A percentile compares a stretch with the other conserved stretches of the same genome.
phyloP scores from a whole-genome alignment of 305 asterid species.

The Ruellia speciosa region DNA sequence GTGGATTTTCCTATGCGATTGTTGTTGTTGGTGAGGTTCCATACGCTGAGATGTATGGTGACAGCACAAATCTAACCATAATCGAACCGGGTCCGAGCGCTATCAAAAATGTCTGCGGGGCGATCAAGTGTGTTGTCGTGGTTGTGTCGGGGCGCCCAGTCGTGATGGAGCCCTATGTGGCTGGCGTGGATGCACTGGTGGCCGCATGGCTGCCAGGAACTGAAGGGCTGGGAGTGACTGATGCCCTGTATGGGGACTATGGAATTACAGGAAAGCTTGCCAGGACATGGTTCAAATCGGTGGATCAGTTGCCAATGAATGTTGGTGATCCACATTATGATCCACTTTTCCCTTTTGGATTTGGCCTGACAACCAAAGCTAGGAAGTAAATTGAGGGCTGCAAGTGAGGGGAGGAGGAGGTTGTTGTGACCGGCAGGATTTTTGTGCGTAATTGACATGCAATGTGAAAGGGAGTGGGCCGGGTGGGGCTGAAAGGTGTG shows the following conservation, averaged over 20 bases:
- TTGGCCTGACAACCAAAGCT: constrained; percentile 41
- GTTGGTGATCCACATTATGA: constrained; percentile 63
- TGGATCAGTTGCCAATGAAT: constrained; percentile 66
- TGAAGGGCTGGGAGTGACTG: constrained; percentile 67
- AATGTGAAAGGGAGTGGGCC: too few relatives aligned
- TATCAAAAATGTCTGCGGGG: constrained; percentile 42
- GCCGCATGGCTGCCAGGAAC: constrained; percentile 90
- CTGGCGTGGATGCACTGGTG: constrained; percentile 41
- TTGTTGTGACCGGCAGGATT: too few relatives aligned
- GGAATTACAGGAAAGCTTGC: constrained; percentile 63
- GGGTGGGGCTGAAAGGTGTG: too few relatives aligned
- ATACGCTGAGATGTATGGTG: constrained; percentile 44
- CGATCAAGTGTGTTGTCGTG: constrained; percentile 46
- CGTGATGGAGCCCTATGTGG: constrained; percentile 42
- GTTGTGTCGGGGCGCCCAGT: constrained; percentile 63
- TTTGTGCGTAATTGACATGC: not conserved
- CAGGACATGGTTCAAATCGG: constrained; percentile 58
- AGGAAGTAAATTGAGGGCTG: constrained; percentile 4
- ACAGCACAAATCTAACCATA: constrained; percentile 37
- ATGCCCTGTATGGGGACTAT: constrained; percentile 49
- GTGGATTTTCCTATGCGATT: constrained; percentile 37
- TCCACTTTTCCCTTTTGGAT: constrained; percentile 59
- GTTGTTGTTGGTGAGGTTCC: constrained; percentile 52
- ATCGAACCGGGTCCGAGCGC: constrained; percentile 45
- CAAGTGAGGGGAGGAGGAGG: not conserved